Base-by-base conservation (phyloP, 2,329 filamentous ascomycete genomes). In the Arthrinium puccinioides region DNA sequence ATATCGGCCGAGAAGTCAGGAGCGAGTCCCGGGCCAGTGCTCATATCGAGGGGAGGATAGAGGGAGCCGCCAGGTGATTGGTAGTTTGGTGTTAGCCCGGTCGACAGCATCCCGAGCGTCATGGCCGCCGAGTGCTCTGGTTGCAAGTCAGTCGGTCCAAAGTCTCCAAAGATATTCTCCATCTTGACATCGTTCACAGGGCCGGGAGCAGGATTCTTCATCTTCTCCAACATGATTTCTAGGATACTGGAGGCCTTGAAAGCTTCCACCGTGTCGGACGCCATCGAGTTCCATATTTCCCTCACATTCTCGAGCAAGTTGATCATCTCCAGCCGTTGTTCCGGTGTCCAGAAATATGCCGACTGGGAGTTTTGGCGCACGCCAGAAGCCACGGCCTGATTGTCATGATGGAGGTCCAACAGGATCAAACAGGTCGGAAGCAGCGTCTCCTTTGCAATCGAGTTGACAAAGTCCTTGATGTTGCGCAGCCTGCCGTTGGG, bases 371-470 rank as follows among this genome's bases (percentile, higher is more conserved):
- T 56, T 38, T 64, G 61, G 6, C 60, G 59, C 21, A 57, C 50
- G 28, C 51, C 44, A 57, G 63, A 39, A 62, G 63, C 35, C 63
- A 67, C 45, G 44, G 69, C 63, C 46, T 71, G 38, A 49, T 72
- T 74, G 44, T 80, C 76, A 49, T 84, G 82, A 52, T 92, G 85
- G 1, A 95, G 71, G 51, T 96, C 89, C 20, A 94, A 71, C 37
- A 81, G 80, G 4, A 96, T 72, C 30, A 95, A 75, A 73, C 92
- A 94, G 5, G 85, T 86, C 3, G 87, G 86, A 10, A 95, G 71
- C 6, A 94, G 68, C 56, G 94, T 95, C 53, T 96, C 89, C 52
- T 85, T 84, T 9, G 84, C 86, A 2, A 83, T 76, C 0, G 84
- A 84, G 23, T 79, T 82, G 39, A 94, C 79, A 52, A 84, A 87